Evolutionary conservation across 768 basidiomycete species (phyloP).

Genomic region (Tricholoma terreum): DNA sequence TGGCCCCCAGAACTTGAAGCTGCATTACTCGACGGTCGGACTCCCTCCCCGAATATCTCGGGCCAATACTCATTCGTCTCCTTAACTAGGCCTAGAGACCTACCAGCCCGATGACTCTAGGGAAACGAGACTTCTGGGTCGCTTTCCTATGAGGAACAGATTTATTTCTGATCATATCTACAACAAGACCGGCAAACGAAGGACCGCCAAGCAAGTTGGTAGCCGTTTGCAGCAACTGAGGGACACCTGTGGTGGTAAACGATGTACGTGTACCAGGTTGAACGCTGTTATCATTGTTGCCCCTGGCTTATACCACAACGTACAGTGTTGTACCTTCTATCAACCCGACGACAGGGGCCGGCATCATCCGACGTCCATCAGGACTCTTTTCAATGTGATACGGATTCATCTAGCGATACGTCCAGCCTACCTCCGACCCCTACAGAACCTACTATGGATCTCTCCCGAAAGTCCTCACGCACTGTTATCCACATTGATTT

Average conservation of each 20-base stretch:
- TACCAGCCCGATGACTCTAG: constrained; percentile 72
- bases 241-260: constrained; percentile 70
- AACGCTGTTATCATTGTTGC: not conserved
- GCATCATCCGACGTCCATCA: constrained; percentile 12
- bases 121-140: constrained; percentile 68
- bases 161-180: constrained; percentile 80
- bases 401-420: constrained; percentile 39
- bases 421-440: constrained; percentile 39
- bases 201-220: constrained; percentile 78
- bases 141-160: constrained; percentile 76
- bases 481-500: constrained; percentile 48
- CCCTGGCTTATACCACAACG: constrained; percentile 8
- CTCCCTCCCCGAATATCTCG: not conserved
- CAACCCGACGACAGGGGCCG: constrained; percentile 31
- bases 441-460: constrained; percentile 32
- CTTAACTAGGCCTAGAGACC: constrained; percentile 54
- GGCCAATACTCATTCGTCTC: constrained; percentile 8
- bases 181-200: constrained; percentile 61
- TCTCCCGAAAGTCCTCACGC: constrained; percentile 26
- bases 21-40: constrained; percentile 67
- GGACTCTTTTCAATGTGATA: constrained; percentile 29
- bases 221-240: constrained; percentile 76
- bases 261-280: constrained; percentile 45
- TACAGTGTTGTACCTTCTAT: constrained; percentile 45
- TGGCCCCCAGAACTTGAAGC: constrained; percentile 82